Base-by-base conservation (phyloP, 129 eudicot genomes). In the Artemisia tridentata region DNA sequence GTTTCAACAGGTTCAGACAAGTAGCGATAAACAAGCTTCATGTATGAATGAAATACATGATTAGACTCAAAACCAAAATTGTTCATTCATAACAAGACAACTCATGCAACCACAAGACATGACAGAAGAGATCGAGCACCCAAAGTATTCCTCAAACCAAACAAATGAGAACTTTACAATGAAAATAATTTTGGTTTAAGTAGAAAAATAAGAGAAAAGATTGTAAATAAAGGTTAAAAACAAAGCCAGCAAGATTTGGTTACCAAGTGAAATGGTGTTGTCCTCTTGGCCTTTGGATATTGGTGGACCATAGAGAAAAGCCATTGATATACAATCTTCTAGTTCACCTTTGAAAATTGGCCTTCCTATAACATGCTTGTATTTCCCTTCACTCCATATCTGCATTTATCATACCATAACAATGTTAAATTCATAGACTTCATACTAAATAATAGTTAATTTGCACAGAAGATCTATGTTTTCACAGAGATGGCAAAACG, bases 361-460 rank as follows among this genome's bases (percentile, higher is more conserved):
- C 55, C 84, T 85, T 49, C 95, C 97, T 56, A 91, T 91, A 55
- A 91, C 97, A 73, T 91, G 95, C 71, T 88, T 91, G 79, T 79
- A 91, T 45, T 71, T 74, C 58, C 95, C 95, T 60, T 71, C 80
- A 57, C 88, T 85, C 91, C 95, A 1, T 13, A 20, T 84, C 97
- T 91, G 92, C 75, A 25, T 16, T 54, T 75, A 11, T 67, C 61
- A 77, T 45, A 71, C 14, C 71, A 72, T 46, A 71, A 70, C 21
- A 21, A 3, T 21, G 14, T 16, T 55, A 34, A 34, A 25, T 25
- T 25, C 4, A 7, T 34, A 25, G 4, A 25, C 29, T 2, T 3
- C 4, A 25, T 25, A 25, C 29, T 25, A 25, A 25, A 25, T 4
- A 25, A 25, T 25, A 27, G 45, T 7, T 25, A 27, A 10, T 7